These are phyloP conservation scores for Globisporangium iwayamae DNA, from an alignment of 352 stramenopile species.

Conservation along the genomic window DNA sequence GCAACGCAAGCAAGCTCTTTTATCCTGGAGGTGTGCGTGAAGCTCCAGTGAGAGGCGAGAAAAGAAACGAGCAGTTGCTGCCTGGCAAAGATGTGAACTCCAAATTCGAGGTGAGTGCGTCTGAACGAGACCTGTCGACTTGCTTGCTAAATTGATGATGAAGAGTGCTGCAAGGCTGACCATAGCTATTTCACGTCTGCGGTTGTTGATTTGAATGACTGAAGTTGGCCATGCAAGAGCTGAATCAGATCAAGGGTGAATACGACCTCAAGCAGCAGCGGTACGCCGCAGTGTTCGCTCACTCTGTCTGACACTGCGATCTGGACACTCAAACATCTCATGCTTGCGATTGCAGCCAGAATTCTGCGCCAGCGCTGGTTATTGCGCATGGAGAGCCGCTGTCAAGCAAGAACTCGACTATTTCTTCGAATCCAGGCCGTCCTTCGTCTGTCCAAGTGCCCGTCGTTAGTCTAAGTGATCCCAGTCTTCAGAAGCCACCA, in stretches of 20 bases:
- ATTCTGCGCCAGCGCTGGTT: conserved; percentile 21
- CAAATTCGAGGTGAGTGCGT: conserved; percentile 39
- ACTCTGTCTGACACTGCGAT: background rate
- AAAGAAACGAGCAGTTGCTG: background rate
- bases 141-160: background rate
- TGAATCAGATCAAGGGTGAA: conserved; percentile 43
- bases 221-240: conserved; percentile 47
- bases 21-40: conserved; percentile 6
- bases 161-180: background rate
- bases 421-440: background rate
- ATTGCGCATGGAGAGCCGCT: background rate
- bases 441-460: background rate
- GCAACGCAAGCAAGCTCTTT: conserved; percentile 6
- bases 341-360: conserved; percentile 15
- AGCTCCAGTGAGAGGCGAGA: background rate
- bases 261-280: conserved; percentile 33
- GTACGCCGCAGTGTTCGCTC: conserved; percentile 5
- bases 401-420: background rate
- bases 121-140: background rate
- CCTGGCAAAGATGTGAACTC: conserved; percentile 27
- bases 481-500: background rate
- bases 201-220: background rate
- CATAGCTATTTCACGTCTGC: background rate
- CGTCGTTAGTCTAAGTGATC: background rate
- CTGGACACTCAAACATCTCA: background rate